phyloP scores from a whole-genome alignment of 164 flowering plant species.

The Dillenia suffruticosa region DNA sequence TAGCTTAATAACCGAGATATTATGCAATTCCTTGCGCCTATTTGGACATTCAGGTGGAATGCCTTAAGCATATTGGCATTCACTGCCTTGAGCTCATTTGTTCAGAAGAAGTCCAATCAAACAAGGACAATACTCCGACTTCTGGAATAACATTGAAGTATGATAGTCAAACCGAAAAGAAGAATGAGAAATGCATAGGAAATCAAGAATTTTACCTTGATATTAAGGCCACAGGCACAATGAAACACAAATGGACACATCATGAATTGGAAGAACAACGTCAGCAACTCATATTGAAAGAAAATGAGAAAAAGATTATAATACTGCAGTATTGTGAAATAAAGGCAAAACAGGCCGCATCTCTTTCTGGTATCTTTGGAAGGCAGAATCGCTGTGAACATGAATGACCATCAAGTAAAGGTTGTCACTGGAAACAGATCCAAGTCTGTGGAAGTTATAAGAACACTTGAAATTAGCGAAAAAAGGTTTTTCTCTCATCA shows the following conservation, averaged over 20 bases:
- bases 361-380: slow-evolving; percentile 84
- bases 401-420: slow-evolving; percentile 84
- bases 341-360: slow-evolving; percentile 55
- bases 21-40: too few relatives aligned
- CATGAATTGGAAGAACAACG: not conserved
- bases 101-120: too few relatives aligned
- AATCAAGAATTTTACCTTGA: slow-evolving; percentile 53
- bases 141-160: too few relatives aligned
- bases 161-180: too few relatives aligned
- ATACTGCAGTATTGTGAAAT: not conserved
- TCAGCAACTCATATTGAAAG: not conserved
- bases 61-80: too few relatives aligned
- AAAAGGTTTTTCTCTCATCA: slow-evolving; percentile 72
- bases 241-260: slow-evolving; percentile 1
- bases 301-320: not conserved
- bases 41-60: too few relatives aligned
- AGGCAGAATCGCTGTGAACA: slow-evolving; percentile 82
- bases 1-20: too few relatives aligned
- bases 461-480: slow-evolving; percentile 88
- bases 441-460: slow-evolving; percentile 66
- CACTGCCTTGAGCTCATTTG: too few relatives aligned
- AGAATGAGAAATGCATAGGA: too few relatives aligned
- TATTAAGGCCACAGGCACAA: slow-evolving; percentile 81
- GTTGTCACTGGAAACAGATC: slow-evolving; percentile 50
- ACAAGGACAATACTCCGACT: too few relatives aligned